phyloP scores from a whole-genome alignment of 257 asterid species.

The Solanum peruvianum region DNA sequence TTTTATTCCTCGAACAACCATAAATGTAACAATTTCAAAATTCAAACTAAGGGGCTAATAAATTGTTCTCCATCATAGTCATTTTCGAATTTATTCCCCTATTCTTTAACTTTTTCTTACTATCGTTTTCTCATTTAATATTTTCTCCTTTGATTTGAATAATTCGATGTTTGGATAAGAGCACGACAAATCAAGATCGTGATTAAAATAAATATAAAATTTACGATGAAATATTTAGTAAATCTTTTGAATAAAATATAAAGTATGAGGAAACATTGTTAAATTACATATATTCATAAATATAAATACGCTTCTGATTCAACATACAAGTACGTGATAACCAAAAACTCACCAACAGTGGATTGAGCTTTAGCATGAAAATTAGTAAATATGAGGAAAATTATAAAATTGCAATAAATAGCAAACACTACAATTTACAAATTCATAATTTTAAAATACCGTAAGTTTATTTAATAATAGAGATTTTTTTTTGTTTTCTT shows the following conservation, averaged over 20 bases:
- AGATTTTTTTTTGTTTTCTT: too few relatives aligned
- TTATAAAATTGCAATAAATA: neutral
- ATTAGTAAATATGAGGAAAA: neutral
- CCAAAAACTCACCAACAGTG: neutral
- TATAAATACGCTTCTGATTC: neutral
- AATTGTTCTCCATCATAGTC: neutral
- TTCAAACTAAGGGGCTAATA: neutral
- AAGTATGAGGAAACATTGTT: neutral
- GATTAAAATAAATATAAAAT: neutral
- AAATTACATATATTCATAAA: neutral
- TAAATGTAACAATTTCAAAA: neutral
- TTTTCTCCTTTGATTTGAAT: neutral
- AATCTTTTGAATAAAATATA: neutral
- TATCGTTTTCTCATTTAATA: neutral
- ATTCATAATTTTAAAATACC: too few relatives aligned
- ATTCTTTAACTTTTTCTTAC: neutral
- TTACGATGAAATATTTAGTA: neutral
- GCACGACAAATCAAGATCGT: neutral
- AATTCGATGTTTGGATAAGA: neutral
- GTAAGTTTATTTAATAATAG: too few relatives aligned
- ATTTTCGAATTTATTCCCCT: neutral
- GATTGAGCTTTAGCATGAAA: neutral
- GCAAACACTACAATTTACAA: neutral
- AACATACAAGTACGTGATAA: neutral
- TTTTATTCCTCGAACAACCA: neutral